A percentile compares a stretch with the other conserved stretches of the same genome.
phyloP scores from a whole-genome alignment of 352 stramenopile species.

The Globisporangium splendens region DNA sequence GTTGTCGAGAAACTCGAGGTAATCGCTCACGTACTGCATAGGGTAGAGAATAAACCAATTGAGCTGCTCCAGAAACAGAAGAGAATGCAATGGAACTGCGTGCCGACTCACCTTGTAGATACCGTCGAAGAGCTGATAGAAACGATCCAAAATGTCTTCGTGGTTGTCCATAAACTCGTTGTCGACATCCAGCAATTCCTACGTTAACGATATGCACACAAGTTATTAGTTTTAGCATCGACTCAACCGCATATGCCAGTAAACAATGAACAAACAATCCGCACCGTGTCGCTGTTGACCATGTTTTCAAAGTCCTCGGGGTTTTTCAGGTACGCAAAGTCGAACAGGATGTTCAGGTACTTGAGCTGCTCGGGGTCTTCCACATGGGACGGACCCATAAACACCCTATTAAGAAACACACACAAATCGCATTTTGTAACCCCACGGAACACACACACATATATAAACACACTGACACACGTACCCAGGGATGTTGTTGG shows the following conservation, averaged over 20 bases:
- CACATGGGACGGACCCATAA: slow-evolving; percentile 81
- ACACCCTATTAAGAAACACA: slow-evolving; percentile 49
- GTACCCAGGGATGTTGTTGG: slow-evolving; percentile 88
- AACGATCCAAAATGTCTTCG: slow-evolving; percentile 79
- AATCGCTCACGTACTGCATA: slow-evolving; percentile 92
- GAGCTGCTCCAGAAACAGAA: too few relatives aligned
- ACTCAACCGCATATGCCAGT: neutral
- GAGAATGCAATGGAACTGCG: too few relatives aligned
- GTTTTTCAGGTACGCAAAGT: slow-evolving; percentile 94
- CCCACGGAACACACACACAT: neutral
- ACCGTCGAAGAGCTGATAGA: slow-evolving; percentile 88
- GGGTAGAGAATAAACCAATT: too few relatives aligned
- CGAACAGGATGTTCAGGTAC: slow-evolving; percentile 93
- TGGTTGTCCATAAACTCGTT: slow-evolving; percentile 91
- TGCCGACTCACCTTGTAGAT: slow-evolving; percentile 80
- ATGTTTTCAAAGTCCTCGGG: slow-evolving; percentile 93
- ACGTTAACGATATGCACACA: neutral
- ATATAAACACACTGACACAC: neutral
- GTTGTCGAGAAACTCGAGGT: slow-evolving; percentile 91
- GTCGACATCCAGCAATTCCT: slow-evolving; percentile 88
- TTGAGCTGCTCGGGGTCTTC: slow-evolving; percentile 89
- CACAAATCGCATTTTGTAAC: neutral
- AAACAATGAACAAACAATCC: neutral
- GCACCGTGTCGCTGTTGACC: slow-evolving; percentile 88
- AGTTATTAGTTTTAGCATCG: neutral